Conservation (phyloP, 148 eudicot genomes). For the Cornus florida region DNA sequence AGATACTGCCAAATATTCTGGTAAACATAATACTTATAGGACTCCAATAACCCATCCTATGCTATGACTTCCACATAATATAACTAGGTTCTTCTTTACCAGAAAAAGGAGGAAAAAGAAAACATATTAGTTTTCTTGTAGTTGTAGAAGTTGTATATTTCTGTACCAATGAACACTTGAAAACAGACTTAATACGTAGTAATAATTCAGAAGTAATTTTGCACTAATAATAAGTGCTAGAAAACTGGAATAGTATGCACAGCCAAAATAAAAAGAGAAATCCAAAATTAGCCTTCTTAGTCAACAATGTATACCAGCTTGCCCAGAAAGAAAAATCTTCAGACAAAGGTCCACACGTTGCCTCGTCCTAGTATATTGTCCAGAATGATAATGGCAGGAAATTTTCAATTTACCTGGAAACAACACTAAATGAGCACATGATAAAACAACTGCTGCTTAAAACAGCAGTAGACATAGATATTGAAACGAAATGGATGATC, state of each 20-base stretch:
- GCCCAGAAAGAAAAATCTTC: slow-evolving; percentile 50
- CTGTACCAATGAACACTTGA: background rate
- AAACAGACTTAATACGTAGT: background rate
- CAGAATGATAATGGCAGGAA: slow-evolving; percentile 25
- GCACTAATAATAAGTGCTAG: too few relatives aligned
- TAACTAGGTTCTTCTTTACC: background rate
- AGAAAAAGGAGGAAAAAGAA: background rate
- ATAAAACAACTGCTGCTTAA: background rate
- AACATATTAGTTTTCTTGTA: background rate
- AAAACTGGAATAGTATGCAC: background rate
- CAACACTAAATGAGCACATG: background rate
- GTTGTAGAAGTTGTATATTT: background rate
- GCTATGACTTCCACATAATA: background rate
- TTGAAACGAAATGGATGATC: background rate
- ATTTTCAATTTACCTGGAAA: slow-evolving; percentile 23
- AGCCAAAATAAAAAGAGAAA: background rate
- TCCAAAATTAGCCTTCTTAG: background rate
- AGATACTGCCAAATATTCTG: background rate
- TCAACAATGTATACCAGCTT: slow-evolving; percentile 43
- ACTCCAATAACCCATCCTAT: background rate
- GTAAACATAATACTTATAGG: too few relatives aligned
- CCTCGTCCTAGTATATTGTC: slow-evolving; percentile 15
- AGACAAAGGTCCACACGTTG: slow-evolving; percentile 17
- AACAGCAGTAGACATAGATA: background rate
- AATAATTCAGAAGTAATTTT: background rate